These are phyloP conservation scores for Aristolochia californica DNA, from an alignment of 164 flowering plant genomes.

Conservation along the genomic window DNA sequence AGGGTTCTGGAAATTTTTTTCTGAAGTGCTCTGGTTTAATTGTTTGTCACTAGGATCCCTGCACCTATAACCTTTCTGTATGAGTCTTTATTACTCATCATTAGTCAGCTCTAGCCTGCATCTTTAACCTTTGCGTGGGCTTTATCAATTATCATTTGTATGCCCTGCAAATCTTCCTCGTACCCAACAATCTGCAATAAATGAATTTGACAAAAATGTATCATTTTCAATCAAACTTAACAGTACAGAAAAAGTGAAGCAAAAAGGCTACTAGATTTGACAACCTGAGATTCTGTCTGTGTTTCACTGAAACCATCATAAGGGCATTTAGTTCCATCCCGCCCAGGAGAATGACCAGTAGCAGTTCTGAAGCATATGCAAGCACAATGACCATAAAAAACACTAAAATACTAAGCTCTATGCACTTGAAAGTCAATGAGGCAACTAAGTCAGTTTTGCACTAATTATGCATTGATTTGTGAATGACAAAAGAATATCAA, in stretches of 20 bases:
- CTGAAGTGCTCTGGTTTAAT: too few species aligned
- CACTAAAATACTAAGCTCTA: not conserved
- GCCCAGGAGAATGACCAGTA: slow-evolving; percentile 19
- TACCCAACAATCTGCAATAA: slow-evolving; percentile 75
- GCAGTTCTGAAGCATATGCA: slow-evolving; percentile 1
- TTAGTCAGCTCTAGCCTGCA: not conserved
- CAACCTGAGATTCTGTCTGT: slow-evolving; percentile 95
- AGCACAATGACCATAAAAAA: not conserved
- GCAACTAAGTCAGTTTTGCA: not conserved
- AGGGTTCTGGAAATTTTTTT: too few species aligned
- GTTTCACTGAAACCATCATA: slow-evolving; percentile 86
- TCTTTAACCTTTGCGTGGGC: slow-evolving; percentile 38
- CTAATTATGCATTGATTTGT: too few species aligned
- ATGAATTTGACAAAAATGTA: not conserved
- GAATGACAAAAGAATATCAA: too few species aligned
- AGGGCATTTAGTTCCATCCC: slow-evolving; percentile 21
- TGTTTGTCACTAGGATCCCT: too few species aligned
- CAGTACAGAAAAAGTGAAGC: not conserved
- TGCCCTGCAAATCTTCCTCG: slow-evolving; percentile 88
- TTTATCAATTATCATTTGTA: slow-evolving; percentile 88
- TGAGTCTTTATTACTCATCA: too few species aligned
- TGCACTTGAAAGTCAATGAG: not conserved
- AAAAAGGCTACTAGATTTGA: not conserved
- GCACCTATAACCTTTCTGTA: too few species aligned
- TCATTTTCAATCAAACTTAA: not conserved